Evolutionary conservation across 768 basidiomycete species (phyloP), one percentile per base, ranked within the genome.

Genomic region (Rhizopogon vinicolor): DNA sequence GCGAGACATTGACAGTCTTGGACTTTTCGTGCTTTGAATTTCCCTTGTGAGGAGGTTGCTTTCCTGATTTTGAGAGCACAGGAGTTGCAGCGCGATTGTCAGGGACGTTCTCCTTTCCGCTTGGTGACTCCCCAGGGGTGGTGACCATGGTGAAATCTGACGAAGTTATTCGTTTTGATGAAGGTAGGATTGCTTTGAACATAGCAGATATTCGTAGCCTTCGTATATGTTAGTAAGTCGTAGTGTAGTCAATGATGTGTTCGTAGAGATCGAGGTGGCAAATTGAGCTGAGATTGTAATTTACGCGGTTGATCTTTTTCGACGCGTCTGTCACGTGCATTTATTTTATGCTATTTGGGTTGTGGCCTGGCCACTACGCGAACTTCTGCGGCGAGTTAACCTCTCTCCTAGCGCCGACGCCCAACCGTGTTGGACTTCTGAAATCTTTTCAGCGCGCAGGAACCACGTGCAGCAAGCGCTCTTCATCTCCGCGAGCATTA

Each of bases 151-250:
- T 86, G 58, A 91, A 91, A 37, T 91, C 89, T 3, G 81, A 70
- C 25, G 84, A 82, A 25, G 84, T 74, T 51, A 84, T 65, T 63
- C 89, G 78, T 70, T 86, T 84, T 6, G 48, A 49, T 9, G 84
- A 79, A 1, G 87, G 85, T 37, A 91, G 74, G 53, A 92, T 89
- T 62, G 82, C 80, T 73, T 89, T 91, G 77, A 92, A 91, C 90
- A 92, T 92, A 39, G 37, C 19, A 33, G 28, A 51, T 29, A n/a
- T 25, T 19, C n/a, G 41, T 29, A 19, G 43, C n/a, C 51, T 28
- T 56, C 52, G 57, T 49, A 44, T 41, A 53, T 1, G 3, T 49
- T 57, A 25, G 58, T 60, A 9, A 35, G 44, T 40, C 44, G 57
- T 12, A 37, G 18, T 19, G 18, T 52, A 31, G 57, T 55, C 28